Base-by-base conservation (phyloP, 345 rosid species). In the Eutrema heterophyllum region DNA sequence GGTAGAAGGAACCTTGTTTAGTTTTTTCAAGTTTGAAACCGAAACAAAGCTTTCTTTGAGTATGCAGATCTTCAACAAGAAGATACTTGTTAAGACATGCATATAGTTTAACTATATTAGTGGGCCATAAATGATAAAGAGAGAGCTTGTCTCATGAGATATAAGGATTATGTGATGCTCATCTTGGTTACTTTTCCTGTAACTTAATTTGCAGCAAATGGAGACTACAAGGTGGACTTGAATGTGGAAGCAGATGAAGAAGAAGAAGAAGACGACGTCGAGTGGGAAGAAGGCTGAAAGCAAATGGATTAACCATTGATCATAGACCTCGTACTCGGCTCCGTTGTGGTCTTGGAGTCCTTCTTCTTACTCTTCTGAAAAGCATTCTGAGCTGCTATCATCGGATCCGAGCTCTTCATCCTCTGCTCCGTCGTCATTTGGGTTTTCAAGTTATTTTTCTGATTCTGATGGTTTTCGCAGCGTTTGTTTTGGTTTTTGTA, bases 211-310 rank as follows among this genome's bases (percentile, higher is more conserved):
- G 62, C 74, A 58, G 78, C 50, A 44, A 71, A 63, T 59, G 81
- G 90, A 87, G 91, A 87, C 76, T 89, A 71, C 72, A 91, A 83
- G 86, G 85, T 94, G 36, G 81, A 91, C 84, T 82, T 91, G 86
- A 94, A 94, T 77, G 85, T 78, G 26, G 94, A 91, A 84, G 96
- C 96, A 1, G 89, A 85, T 24, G 94, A 91, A 2, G 93, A 86
- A 12, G 96, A 86, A 44, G 93, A 29, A 29, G 30, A 29, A 29
- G 30, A 29, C 30, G 30, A 29, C 30, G 30, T 29, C 30, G 30
- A 29, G 30, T 29, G 30, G 30, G 30, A 29, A 29, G 30, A 29
- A 4, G 30, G 30, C 30, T 29, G 30, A 29, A 29, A 29, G 30
- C 30, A 29, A 29, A 29, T 29, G 30, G 30, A 3, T 29, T 4